These are phyloP conservation scores for Monocercomonoides exilis DNA, from an alignment of 78 protist genomes.

Conservation along the genomic window DNA sequence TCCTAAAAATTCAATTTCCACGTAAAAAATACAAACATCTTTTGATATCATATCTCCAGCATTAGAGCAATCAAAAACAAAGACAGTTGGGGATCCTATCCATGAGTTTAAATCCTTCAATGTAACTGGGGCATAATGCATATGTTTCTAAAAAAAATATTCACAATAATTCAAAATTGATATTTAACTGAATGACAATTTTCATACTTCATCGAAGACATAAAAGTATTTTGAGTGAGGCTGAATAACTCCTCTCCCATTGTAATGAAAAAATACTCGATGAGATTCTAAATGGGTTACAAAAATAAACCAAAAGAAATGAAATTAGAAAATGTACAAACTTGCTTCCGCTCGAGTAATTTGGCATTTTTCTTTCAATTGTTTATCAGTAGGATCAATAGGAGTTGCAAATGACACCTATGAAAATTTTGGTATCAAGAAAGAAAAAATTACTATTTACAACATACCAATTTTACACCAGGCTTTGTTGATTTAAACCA, in stretches of 20 bases:
- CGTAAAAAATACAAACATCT: background rate
- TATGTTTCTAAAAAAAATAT: background rate
- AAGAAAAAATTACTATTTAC: background rate
- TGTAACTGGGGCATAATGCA: background rate
- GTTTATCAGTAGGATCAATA: background rate
- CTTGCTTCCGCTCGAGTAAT: background rate
- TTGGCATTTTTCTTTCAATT: background rate
- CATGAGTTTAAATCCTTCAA: background rate
- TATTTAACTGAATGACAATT: background rate
- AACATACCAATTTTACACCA: background rate
- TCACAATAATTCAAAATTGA: background rate
- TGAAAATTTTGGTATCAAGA: background rate
- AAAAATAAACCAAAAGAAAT: background rate
- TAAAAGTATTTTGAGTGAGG: constrained; percentile 45
- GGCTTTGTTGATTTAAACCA: background rate
- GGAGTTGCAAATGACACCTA: background rate
- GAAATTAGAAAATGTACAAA: background rate
- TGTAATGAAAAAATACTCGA: constrained; percentile 89
- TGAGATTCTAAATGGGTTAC: constrained; percentile 19
- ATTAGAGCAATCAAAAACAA: background rate
- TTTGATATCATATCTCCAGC: background rate
- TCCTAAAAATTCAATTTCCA: background rate
- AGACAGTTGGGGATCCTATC: background rate
- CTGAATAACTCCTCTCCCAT: constrained; percentile 97
- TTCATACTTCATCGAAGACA: constrained; percentile 36